These are phyloP conservation scores for Trichoderma polysporum DNA, from an alignment of 2,329 filamentous ascomycete species.

Conservation along the genomic window DNA sequence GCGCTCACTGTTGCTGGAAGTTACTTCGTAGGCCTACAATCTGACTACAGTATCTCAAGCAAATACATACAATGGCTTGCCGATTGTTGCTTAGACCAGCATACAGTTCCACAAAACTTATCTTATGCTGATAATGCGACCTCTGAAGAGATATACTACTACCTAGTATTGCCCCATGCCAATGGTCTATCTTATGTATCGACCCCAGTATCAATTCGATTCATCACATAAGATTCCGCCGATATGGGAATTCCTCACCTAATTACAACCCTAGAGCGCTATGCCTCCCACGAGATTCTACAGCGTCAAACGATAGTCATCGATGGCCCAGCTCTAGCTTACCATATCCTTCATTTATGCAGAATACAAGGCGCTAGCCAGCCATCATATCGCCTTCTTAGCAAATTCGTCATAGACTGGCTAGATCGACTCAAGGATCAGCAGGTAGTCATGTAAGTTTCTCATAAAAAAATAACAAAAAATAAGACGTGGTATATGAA, in stretches of 20 bases:
- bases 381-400: conserved; percentile 65
- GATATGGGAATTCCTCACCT: conserved; percentile 62
- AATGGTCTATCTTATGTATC: not conserved
- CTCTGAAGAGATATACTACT: not conserved
- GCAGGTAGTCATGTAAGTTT: conserved; percentile 61
- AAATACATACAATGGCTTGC: not conserved
- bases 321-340: conserved; percentile 77
- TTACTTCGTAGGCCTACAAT: not conserved
- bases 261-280: conserved; percentile 52
- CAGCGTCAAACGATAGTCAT: conserved; percentile 52
- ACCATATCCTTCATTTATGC: conserved; percentile 65
- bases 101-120: not conserved
- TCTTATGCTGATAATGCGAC: not conserved
- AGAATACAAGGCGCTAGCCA: conserved; percentile 50
- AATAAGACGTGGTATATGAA: not conserved
- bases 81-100: not conserved
- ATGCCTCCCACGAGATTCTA: conserved; percentile 46
- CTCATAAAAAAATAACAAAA: not conserved
- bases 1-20: not conserved
- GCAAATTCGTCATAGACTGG: conserved; percentile 58
- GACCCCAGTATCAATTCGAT: not conserved
- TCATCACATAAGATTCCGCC: not conserved
- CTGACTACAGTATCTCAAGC: not conserved
- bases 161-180: not conserved
- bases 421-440: conserved; percentile 57